A percentile compares a stretch with the other conserved stretches of the same genome.
phyloP scores from a whole-genome alignment of 2,329 filamentous ascomycete genomes.

The Pseudogymnoascus sp. region DNA sequence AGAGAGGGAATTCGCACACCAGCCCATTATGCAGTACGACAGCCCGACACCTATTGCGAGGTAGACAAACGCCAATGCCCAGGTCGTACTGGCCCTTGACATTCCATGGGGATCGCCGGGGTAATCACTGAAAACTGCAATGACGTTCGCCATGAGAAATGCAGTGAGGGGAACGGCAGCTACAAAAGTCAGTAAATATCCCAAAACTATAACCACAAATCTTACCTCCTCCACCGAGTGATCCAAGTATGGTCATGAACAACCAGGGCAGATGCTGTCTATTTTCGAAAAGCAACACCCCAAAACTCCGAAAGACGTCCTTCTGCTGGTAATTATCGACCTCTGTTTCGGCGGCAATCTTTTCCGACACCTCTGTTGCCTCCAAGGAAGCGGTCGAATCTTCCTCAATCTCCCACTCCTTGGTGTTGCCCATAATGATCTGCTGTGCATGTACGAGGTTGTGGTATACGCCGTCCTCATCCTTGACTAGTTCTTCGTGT shows the following conservation, averaged over 20 bases:
- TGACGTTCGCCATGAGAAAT: conserved; percentile 46
- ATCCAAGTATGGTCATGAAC: conserved; percentile 39
- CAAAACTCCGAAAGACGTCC: conserved; percentile 45
- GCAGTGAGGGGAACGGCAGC: conserved; percentile 44
- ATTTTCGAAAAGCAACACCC: conserved; percentile 49
- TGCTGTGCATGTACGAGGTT: conserved; percentile 58
- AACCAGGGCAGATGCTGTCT: conserved; percentile 43
- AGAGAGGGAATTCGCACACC: conserved; percentile 33
- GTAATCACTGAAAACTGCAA: conserved; percentile 38
- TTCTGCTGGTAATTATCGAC: conserved; percentile 28
- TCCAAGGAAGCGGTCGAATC: conserved; percentile 29
- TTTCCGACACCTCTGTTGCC: conserved; percentile 27
- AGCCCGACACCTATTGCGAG: conserved; percentile 46
- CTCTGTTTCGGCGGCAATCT: conserved; percentile 16
- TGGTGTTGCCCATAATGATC: conserved; percentile 39
- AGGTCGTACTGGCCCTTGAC: conserved; percentile 26
- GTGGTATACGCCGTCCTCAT: conserved; percentile 55
- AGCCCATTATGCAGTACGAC: conserved; percentile 44
- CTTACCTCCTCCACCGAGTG: conserved; percentile 21
- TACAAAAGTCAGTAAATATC: neutral
- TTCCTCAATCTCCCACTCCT: conserved; percentile 17
- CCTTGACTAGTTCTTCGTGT: conserved; percentile 60
- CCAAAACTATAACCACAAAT: neutral
- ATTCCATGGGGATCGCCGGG: conserved; percentile 16
- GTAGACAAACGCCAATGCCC: conserved; percentile 57